phyloP scores from a whole-genome alignment of 164 flowering plant species.

The Magnolia officinalis region DNA sequence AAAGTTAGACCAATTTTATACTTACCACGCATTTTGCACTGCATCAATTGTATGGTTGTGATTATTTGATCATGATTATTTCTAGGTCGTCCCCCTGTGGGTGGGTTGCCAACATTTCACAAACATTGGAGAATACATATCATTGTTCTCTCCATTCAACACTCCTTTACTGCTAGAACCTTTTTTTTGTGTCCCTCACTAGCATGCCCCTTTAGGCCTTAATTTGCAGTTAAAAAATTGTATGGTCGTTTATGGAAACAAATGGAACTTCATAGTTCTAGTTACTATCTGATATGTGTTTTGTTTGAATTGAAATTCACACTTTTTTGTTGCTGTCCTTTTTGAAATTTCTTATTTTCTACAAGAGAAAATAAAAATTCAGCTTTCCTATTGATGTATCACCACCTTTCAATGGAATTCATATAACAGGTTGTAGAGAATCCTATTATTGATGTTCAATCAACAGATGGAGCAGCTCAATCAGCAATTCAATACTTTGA shows the following conservation, averaged over 20 bases:
- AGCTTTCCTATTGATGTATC: not conserved
- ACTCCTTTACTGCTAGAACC: no score
- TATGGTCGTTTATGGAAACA: not conserved
- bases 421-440: conserved; percentile 71
- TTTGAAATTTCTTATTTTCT: not conserved
- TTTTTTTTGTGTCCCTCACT: no score
- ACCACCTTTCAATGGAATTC: not conserved
- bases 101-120: no score
- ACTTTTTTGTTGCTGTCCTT: not conserved
- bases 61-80: no score
- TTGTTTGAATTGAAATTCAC: not conserved
- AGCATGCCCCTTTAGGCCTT: no score
- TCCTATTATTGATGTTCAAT: conserved; percentile 47
- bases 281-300: not conserved
- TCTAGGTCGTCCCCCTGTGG: no score
- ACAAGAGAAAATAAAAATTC: not conserved
- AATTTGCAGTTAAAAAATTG: no score
- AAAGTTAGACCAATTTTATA: no score
- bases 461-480: conserved; percentile 72
- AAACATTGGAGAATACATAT: no score
- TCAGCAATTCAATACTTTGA: conserved; percentile 91
- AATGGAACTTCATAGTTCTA: not conserved
- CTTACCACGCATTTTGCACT: no score
- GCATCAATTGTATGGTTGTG: no score
- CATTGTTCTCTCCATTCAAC: no score